phyloP scores from a whole-genome alignment of 2,329 filamentous ascomycete genomes.

The Orbilia javanica region DNA sequence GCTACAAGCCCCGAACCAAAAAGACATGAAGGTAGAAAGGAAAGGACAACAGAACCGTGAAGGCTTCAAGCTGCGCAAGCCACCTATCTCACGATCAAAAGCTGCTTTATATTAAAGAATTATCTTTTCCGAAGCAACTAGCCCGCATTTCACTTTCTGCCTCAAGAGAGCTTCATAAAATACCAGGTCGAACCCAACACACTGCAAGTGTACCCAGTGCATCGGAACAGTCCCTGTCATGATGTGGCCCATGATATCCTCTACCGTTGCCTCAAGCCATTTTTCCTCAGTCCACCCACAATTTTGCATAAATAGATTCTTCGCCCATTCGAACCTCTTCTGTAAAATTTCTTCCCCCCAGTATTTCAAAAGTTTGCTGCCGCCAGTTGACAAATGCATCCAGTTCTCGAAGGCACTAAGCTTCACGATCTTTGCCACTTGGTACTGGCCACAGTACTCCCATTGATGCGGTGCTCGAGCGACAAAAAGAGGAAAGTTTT shows the following conservation, averaged over 20 bases:
- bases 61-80: no score
- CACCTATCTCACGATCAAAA: not conserved
- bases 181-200: conserved; percentile 34
- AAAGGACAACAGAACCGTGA: no score
- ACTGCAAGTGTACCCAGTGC: conserved; percentile 52
- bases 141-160: conserved; percentile 22
- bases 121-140: not conserved
- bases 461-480: conserved; percentile 31
- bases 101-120: not conserved
- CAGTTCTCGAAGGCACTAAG: conserved; percentile 29
- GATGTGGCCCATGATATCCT: conserved; percentile 16
- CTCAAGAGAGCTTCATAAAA: conserved; percentile 38
- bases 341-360: conserved; percentile 42
- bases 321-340: conserved; percentile 42
- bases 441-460: conserved; percentile 56
- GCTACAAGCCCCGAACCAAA: no score
- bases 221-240: conserved; percentile 26
- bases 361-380: conserved; percentile 25
- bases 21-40: no score
- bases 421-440: conserved; percentile 23
- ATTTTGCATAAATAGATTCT: conserved; percentile 22
- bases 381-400: conserved; percentile 29
- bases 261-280: conserved; percentile 18
- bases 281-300: conserved; percentile 33
- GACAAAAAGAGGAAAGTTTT: conserved; percentile 41